Evolutionary conservation across 2,329 filamentous ascomycete species (phyloP).

Genomic region (Dothiorella sarmentorum): DNA sequence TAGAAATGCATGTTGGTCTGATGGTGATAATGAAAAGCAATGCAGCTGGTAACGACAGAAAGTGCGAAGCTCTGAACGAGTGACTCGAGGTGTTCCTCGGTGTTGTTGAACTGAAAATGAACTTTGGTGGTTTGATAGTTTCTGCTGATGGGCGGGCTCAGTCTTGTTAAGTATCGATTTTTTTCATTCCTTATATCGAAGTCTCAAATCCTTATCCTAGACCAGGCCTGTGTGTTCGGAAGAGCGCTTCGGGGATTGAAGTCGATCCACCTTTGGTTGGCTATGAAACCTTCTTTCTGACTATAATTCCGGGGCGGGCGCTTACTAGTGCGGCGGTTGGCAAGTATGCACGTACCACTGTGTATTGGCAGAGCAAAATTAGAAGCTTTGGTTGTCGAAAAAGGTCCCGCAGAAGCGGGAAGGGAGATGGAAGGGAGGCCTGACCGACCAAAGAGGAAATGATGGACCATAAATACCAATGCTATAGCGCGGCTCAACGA

Average conservation of each 20-base stretch:
- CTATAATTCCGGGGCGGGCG: slow-evolving; percentile 4
- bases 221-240: too few relatives aligned
- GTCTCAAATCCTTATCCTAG: too few relatives aligned
- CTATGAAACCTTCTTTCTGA: background rate
- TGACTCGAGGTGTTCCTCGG: too few relatives aligned
- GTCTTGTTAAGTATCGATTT: background rate
- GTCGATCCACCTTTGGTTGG: too few relatives aligned
- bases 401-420: background rate
- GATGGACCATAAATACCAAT: background rate
- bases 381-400: background rate
- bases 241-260: too few relatives aligned
- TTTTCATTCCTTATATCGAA: background rate
- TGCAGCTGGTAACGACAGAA: too few relatives aligned
- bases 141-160: too few relatives aligned
- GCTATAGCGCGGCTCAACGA: background rate
- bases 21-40: too few relatives aligned
- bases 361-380: background rate
- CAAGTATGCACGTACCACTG: background rate
- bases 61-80: too few relatives aligned
- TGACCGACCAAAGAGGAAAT: background rate
- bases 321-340: background rate
- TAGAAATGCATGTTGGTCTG: too few relatives aligned
- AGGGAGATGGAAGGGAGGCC: slow-evolving; percentile 3
- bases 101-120: too few relatives aligned
- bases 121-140: background rate